phyloP scores from a whole-genome alignment of 1,139 yeast species.

The Diutina catenulata region DNA sequence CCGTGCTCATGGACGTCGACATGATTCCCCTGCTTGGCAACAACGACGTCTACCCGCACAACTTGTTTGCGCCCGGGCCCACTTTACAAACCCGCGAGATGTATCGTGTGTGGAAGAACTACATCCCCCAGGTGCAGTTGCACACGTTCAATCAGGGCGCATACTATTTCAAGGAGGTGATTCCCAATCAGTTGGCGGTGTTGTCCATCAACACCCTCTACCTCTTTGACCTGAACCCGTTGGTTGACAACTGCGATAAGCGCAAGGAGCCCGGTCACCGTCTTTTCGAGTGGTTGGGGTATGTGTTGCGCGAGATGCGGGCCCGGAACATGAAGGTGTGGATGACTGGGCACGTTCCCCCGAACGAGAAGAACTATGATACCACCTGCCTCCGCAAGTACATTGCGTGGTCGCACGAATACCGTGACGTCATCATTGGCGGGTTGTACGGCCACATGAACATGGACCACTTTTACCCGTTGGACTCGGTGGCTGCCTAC shows the following conservation, averaged over 20 bases:
- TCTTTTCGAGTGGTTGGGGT: constrained; percentile 68
- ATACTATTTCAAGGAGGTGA: constrained; percentile 61
- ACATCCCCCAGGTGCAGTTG: constrained; percentile 67
- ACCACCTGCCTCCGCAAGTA: constrained; percentile 60
- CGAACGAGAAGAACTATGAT: constrained; percentile 67
- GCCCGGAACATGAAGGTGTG: constrained; percentile 73
- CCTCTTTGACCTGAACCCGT: constrained; percentile 63
- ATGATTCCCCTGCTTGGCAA: constrained; percentile 68
- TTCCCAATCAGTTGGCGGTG: constrained; percentile 68
- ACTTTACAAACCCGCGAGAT: constrained; percentile 72
- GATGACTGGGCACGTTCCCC: constrained; percentile 85
- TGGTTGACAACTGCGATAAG: constrained; percentile 68
- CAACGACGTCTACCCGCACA: constrained; percentile 84
- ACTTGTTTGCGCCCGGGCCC: constrained; percentile 74
- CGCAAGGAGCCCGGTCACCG: constrained; percentile 71
- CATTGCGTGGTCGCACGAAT: constrained; percentile 69
- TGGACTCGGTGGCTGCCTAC: constrained; percentile 62
- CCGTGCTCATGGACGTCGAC: constrained; percentile 19
- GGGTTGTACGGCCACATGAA: constrained; percentile 86
- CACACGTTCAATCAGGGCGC: constrained; percentile 69
- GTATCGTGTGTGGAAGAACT: constrained; percentile 59
- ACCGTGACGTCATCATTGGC: constrained; percentile 71
- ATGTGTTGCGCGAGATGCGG: constrained; percentile 60
- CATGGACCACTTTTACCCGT: constrained; percentile 70
- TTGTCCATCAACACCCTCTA: constrained; percentile 70